Percentiles rank a stretch among this genome's conserved stretches.
These are phyloP conservation scores for Neoboletus subvelutipes DNA, from an alignment of 768 basidiomycete species.

Conservation along the genomic window DNA sequence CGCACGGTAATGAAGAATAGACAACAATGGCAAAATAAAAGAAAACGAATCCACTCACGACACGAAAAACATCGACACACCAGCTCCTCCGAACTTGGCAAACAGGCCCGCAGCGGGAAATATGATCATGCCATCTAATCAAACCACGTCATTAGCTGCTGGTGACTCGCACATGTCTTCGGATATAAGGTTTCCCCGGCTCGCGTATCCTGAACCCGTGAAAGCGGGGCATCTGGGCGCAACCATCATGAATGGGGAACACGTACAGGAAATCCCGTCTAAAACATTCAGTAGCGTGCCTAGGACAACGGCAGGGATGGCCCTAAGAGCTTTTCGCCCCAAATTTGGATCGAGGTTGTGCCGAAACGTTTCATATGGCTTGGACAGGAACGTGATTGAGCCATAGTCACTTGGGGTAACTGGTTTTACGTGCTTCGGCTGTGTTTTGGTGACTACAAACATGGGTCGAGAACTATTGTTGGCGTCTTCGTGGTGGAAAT, in stretches of 20 bases:
- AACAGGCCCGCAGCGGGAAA: constrained; percentile 88
- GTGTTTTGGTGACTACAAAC: constrained; percentile 2
- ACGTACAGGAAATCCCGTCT: constrained; percentile 89
- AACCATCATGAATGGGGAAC: background rate
- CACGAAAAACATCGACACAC: constrained; percentile 95
- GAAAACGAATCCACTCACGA: constrained; percentile 45
- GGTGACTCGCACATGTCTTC: background rate
- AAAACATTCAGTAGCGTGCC: constrained; percentile 87
- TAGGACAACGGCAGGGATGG: constrained; percentile 81
- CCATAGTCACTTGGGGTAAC: constrained; percentile 8
- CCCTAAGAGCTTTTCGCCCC: constrained; percentile 29
- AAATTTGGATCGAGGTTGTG: constrained; percentile 19
- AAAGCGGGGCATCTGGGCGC: background rate
- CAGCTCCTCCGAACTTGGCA: constrained; percentile 75
- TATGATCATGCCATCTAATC: constrained; percentile 88
- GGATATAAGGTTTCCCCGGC: background rate
- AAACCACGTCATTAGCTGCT: constrained; percentile 5
- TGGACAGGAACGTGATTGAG: constrained; percentile 4
- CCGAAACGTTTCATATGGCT: constrained; percentile 9
- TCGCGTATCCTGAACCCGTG: constrained; percentile 4
- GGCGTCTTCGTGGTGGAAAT: background rate
- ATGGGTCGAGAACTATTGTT: background rate
- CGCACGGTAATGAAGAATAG: constrained; percentile 5
- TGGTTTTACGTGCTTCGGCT: constrained; percentile 8
- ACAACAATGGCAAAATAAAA: background rate